phyloP scores from a whole-genome alignment of 306 rosid species.

The Bauhinia variegata region DNA sequence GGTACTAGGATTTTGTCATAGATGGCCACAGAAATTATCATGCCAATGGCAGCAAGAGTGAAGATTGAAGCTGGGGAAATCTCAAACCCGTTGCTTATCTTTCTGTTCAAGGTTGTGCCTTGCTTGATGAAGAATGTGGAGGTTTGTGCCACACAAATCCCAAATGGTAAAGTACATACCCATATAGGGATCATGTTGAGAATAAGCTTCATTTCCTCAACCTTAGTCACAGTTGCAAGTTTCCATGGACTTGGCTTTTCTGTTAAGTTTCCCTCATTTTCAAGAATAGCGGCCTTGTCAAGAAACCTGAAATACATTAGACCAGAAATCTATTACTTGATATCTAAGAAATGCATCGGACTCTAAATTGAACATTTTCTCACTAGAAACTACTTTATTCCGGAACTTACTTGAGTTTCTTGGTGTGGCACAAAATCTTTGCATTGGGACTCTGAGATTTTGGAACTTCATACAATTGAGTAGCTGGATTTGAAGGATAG shows the following conservation, averaged over 20 bases:
- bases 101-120: slow-evolving; percentile 54
- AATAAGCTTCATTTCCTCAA: slow-evolving; percentile 88
- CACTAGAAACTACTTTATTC: background rate
- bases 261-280: slow-evolving; percentile 31
- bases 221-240: slow-evolving; percentile 67
- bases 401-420: slow-evolving; percentile 66
- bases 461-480: slow-evolving; percentile 60
- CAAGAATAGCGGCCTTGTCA: slow-evolving; percentile 85
- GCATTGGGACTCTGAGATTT: slow-evolving; percentile 37
- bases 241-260: slow-evolving; percentile 71
- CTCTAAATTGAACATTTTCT: background rate
- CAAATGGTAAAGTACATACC: slow-evolving; percentile 76
- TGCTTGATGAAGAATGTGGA: slow-evolving; percentile 92
- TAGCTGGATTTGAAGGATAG: slow-evolving; percentile 55
- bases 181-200: slow-evolving; percentile 88
- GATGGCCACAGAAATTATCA: slow-evolving; percentile 68
- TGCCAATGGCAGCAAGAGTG: slow-evolving; percentile 64
- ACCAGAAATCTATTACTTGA: slow-evolving; percentile 7
- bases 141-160: slow-evolving; percentile 68
- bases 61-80: slow-evolving; percentile 80
- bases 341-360: no score
- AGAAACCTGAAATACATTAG: slow-evolving; percentile 59
- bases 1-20: slow-evolving; percentile 85
- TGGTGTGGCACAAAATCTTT: slow-evolving; percentile 75
- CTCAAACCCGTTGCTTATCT: slow-evolving; percentile 45